Evolutionary conservation across 352 stramenopile genomes (phyloP).

Genomic region (Pythium vanterpoolii): DNA sequence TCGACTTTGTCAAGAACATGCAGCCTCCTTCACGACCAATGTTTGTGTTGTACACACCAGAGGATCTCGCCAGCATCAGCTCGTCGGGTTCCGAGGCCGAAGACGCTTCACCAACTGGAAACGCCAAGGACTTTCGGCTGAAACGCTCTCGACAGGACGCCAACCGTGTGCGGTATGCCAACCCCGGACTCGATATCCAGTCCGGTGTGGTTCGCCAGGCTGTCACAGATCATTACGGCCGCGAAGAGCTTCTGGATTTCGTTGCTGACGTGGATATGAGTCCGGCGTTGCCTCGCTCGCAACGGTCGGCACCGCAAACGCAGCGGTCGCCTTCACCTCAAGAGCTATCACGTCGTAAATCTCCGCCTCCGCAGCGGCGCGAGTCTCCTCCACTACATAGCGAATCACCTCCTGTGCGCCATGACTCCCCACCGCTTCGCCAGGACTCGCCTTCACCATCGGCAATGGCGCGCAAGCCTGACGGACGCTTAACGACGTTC

Average conservation of each 20-base stretch:
- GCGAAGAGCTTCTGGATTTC: slow-evolving; percentile 27
- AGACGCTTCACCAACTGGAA: slow-evolving; percentile 7
- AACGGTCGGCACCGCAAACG: not conserved
- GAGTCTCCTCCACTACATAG: not conserved
- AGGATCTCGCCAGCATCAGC: slow-evolving; percentile 29
- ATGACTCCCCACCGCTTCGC: slow-evolving; percentile 2
- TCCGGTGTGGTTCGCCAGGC: slow-evolving; percentile 22
- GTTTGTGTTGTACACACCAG: slow-evolving; percentile 53
- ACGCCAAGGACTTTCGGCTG: slow-evolving; percentile 20
- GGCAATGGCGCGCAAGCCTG: not conserved
- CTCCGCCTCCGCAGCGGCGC: not conserved
- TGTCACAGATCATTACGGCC: slow-evolving; percentile 26
- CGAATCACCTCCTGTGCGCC: slow-evolving; percentile 1
- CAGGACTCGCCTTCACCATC: slow-evolving; percentile 4
- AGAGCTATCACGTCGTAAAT: not conserved
- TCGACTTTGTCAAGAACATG: slow-evolving; percentile 60
- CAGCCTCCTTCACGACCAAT: slow-evolving; percentile 40
- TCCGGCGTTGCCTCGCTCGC: not conserved
- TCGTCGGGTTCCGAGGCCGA: slow-evolving; percentile 16
- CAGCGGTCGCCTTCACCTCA: not conserved
- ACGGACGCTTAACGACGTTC: slow-evolving; percentile 16
- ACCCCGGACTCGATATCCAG: slow-evolving; percentile 22
- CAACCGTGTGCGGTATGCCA: slow-evolving; percentile 9
- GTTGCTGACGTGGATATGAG: slow-evolving; percentile 16
- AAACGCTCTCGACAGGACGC: slow-evolving; percentile 8